Base-by-base conservation (phyloP, 805 yeast genomes). In the Starmerella gropengiesseri region DNA sequence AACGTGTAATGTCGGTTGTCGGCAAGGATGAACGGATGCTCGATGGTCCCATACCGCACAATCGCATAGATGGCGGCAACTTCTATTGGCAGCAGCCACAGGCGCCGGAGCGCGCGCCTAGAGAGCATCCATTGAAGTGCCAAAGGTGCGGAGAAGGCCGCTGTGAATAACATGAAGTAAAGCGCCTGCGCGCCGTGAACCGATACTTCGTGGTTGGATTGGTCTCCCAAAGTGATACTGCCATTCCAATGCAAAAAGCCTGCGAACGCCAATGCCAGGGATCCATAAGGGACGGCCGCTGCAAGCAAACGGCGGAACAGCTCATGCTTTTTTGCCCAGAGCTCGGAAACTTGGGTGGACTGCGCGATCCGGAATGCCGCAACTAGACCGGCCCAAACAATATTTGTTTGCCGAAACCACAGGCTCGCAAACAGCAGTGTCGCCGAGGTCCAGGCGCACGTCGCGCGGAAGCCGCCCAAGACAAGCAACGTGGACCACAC, bases 1-100 rank as follows among this genome's bases (percentile, higher is more conserved):
- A 91, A 91, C 0, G 94, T 77, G 59, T 77, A 85, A 61, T 91
- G 98, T 54, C 98, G 74, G 63, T 91, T 91, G 60, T 91, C 98
- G 0, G 97, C 93, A 33, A 89, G 67, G 30, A 91, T 60, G 60
- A 89, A 91, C 7, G 96, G 96, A 60, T 91, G 98, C 2, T 77
- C 78, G 2, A 79, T 65, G 0, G 95, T 82, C 59, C 55, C 55
- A 13, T 45, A 26, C 7, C 29, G 35, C 14, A 55, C 41, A 7
- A 53, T 26, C 4, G 17, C 14, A 8, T 31, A 48, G 12, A 59
- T 54, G 7, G 31, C 40, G 9, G 35, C 45, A 3, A 48, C 12
- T 40, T 48, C 55, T 1, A 39, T 11, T 7, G 44, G 45, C 5
- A 27, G 22, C n/a, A 40, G 21, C 14, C 23, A 21, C 4, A 31